Evolutionary conservation across 768 basidiomycete genomes (phyloP).

Genomic region (Amanita brunnescens): DNA sequence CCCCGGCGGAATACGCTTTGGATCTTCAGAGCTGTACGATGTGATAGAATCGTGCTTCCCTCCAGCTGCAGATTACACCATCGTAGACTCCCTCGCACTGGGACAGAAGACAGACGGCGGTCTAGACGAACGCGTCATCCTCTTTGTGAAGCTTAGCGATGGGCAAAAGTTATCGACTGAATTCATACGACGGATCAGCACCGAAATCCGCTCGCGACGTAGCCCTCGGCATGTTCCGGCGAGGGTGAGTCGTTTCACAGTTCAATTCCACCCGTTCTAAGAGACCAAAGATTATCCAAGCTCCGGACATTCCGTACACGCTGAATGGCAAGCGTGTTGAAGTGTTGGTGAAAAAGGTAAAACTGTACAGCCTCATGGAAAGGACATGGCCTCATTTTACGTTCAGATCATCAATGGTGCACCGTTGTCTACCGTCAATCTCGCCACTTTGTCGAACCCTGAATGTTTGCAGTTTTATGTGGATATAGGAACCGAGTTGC

Average conservation of each 20-base stretch:
- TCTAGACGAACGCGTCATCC: constrained; percentile 64
- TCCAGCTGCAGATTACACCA: constrained; percentile 26
- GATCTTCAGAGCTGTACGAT: constrained; percentile 75
- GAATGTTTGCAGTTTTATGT: constrained; percentile 59
- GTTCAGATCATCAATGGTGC: constrained; percentile 72
- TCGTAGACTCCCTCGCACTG: constrained; percentile 60
- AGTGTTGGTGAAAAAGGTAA: constrained; percentile 72
- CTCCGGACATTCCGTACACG: constrained; percentile 67
- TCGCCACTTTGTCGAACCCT: constrained; percentile 65
- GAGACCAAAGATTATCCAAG: constrained; percentile 51
- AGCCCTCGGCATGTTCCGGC: constrained; percentile 73
- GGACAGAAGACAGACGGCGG: constrained; percentile 60
- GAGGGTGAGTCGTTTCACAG: constrained; percentile 34
- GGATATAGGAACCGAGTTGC: constrained; percentile 42
- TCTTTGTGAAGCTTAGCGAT: constrained; percentile 60
- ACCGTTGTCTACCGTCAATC: constrained; percentile 57
- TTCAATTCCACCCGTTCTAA: constrained; percentile 1
- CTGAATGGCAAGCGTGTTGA: constrained; percentile 78
- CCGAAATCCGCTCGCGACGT: constrained; percentile 51
- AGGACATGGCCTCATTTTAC: constrained; percentile 5
- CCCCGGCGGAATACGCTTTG: constrained; percentile 77
- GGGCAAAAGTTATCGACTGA: constrained; percentile 40
- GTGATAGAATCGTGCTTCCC: constrained; percentile 58
- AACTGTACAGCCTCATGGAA: constrained; percentile 11
- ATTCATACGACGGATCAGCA: constrained; percentile 48